Percentiles rank a stretch among this genome's conserved stretches.
phyloP scores from a whole-genome alignment of 73 alveolate genomes.

The Paramecium pentaurelia region DNA sequence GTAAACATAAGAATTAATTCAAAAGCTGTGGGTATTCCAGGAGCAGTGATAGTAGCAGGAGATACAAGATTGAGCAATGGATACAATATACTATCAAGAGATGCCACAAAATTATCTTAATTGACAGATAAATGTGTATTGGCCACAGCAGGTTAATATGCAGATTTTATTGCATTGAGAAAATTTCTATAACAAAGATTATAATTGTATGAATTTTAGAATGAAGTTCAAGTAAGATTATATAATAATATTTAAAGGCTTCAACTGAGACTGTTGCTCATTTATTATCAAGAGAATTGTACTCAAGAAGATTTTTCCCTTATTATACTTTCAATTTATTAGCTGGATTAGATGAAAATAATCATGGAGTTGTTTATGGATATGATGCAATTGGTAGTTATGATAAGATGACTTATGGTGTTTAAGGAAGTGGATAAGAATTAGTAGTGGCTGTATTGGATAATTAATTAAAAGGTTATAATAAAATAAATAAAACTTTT shows the following conservation, averaged over 20 bases:
- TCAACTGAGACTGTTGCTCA: slow-evolving; percentile 48
- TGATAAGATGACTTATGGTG: slow-evolving; percentile 89
- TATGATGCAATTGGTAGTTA: slow-evolving; percentile 95
- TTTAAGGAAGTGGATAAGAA: slow-evolving; percentile 89
- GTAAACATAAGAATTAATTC: slow-evolving; percentile 32
- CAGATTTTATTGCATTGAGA: slow-evolving; percentile 71
- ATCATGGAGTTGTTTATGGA: slow-evolving; percentile 77
- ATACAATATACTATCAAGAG: slow-evolving; percentile 70
- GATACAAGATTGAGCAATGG: slow-evolving; percentile 74
- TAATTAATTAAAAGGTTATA: slow-evolving; percentile 76
- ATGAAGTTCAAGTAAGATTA: slow-evolving; percentile 63
- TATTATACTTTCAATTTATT: slow-evolving; percentile 91
- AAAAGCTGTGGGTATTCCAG: slow-evolving; percentile 54
- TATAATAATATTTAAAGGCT: neutral
- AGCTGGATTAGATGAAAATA: slow-evolving; percentile 83
- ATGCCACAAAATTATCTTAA: slow-evolving; percentile 68
- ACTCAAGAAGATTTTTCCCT: slow-evolving; percentile 95
- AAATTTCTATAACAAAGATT: slow-evolving; percentile 70
- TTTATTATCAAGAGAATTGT: slow-evolving; percentile 57
- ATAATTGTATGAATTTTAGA: slow-evolving; percentile 69
- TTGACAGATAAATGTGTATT: slow-evolving; percentile 73
- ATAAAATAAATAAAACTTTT: slow-evolving; percentile 67
- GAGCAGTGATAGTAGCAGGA: slow-evolving; percentile 27
- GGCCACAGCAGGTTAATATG: slow-evolving; percentile 80
- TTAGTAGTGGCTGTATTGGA: slow-evolving; percentile 87